Percentiles rank a stretch among this genome's conserved stretches.
These are phyloP conservation scores for Coelastrella sp. DNA, from an alignment of 139 green algal species.

Conservation along the genomic window DNA sequence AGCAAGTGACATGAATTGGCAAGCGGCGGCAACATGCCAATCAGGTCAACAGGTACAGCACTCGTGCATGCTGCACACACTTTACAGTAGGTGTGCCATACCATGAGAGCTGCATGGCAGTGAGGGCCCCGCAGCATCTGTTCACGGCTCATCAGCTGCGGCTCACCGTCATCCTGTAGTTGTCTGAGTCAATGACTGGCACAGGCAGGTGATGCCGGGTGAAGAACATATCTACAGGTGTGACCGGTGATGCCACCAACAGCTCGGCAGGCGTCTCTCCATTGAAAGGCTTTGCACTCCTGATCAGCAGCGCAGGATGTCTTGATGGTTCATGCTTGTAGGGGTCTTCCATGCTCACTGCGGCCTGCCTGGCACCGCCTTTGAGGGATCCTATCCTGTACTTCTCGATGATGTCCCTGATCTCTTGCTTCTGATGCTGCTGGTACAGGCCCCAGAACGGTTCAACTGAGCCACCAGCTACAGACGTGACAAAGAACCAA, in stretches of 20 bases:
- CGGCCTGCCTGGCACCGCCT: constrained; percentile 47
- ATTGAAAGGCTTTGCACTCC: constrained; percentile 84
- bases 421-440: constrained; percentile 82
- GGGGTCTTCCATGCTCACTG: constrained; percentile 59
- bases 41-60: too few relatives aligned
- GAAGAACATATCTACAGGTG: constrained; percentile 86
- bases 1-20: too few relatives aligned
- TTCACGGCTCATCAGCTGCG: background rate
- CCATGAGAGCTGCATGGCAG: background rate
- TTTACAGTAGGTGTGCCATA: background rate
- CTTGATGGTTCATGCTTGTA: constrained; percentile 82
- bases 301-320: constrained; percentile 74
- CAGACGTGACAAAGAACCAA: background rate
- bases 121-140: background rate
- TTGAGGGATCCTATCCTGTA: constrained; percentile 86
- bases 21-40: too few relatives aligned
- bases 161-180: constrained; percentile 29
- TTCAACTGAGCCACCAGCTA: constrained; percentile 84
- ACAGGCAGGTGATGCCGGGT: constrained; percentile 91
- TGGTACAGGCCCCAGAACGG: constrained; percentile 92
- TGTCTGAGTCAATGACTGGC: constrained; percentile 60
- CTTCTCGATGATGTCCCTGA: constrained; percentile 71
- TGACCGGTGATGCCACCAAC: constrained; percentile 70
- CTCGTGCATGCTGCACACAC: background rate
- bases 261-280: constrained; percentile 81